Evolutionary conservation across 805 yeast species (phyloP).

Genomic region (Candida corydali): DNA sequence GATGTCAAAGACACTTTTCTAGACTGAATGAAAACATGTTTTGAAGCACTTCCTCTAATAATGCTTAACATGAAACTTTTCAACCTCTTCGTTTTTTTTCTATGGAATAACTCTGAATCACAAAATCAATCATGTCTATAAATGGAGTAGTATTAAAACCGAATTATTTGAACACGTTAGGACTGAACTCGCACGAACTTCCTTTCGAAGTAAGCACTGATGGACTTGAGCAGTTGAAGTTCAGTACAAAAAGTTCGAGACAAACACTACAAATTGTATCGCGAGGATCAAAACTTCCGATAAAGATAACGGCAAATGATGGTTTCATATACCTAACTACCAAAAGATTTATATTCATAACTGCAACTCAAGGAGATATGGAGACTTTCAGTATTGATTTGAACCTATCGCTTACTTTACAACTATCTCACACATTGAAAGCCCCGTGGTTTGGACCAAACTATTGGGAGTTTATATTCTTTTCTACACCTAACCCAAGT

Average conservation of each 20-base stretch:
- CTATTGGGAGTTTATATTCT: constrained; percentile 42
- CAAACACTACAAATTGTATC: constrained; percentile 26
- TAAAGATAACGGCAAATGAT: constrained; percentile 28
- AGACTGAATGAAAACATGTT: not conserved
- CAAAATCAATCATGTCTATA: constrained; percentile 21
- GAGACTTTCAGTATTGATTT: constrained; percentile 38
- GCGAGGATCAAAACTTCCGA: constrained; percentile 8
- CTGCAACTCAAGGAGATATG: constrained; percentile 38
- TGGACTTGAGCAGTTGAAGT: constrained; percentile 15
- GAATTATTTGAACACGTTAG: constrained; percentile 8
- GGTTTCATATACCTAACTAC: constrained; percentile 43
- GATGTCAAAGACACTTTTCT: not conserved
- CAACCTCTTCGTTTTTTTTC: not conserved
- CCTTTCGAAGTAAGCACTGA: constrained; percentile 18
- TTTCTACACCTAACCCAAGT: constrained; percentile 24
- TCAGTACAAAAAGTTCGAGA: constrained; percentile 15
- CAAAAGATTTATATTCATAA: constrained; percentile 36
- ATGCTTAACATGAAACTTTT: not conserved
- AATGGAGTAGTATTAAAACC: constrained; percentile 19
- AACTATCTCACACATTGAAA: constrained; percentile 36
- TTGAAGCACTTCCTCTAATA: not conserved
- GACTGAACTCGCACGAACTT: constrained; percentile 1
- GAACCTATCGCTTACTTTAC: constrained; percentile 20
- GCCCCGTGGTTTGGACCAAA: constrained; percentile 56
- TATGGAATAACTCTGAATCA: not conserved